phyloP scores from a whole-genome alignment of 257 asterid genomes.

The Solanum clarkiae region DNA sequence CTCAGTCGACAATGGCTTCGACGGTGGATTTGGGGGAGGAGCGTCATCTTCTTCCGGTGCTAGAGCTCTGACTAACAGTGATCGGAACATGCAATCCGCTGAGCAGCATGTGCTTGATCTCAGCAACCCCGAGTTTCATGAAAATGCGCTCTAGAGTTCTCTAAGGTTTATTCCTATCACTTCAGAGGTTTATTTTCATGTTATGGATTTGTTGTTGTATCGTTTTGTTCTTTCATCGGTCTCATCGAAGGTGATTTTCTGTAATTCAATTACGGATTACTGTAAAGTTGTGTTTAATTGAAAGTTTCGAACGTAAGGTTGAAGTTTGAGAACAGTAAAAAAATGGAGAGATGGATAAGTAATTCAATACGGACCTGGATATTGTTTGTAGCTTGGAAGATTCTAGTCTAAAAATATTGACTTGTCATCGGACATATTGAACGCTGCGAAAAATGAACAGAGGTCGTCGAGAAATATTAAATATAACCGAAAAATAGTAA shows the following conservation, averaged over 20 bases:
- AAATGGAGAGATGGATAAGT: too few species aligned
- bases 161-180: neutral
- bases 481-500: too few species aligned
- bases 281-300: neutral
- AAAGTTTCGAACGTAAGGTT: neutral
- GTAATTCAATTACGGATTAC: neutral
- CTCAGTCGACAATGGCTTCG: conserved; percentile 21
- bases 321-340: too few species aligned
- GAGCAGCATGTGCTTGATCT: conserved; percentile 15
- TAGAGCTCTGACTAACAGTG: conserved; percentile 23
- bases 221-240: neutral
- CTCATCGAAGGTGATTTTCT: neutral
- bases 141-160: conserved; percentile 12
- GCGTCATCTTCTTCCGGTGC: conserved; percentile 4
- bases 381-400: too few species aligned
- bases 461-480: too few species aligned
- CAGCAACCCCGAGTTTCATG: neutral
- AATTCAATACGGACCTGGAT: too few species aligned
- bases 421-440: too few species aligned
- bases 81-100: conserved; percentile 61
- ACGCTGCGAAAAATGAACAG: too few species aligned
- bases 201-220: neutral
- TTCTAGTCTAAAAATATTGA: too few species aligned
- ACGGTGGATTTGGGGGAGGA: neutral
- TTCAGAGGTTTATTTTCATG: neutral